A percentile compares a stretch with the other conserved stretches of the same genome.
Evolutionary conservation across 2,329 filamentous ascomycete species (phyloP).

Genomic region (Neofusicoccum ribis): DNA sequence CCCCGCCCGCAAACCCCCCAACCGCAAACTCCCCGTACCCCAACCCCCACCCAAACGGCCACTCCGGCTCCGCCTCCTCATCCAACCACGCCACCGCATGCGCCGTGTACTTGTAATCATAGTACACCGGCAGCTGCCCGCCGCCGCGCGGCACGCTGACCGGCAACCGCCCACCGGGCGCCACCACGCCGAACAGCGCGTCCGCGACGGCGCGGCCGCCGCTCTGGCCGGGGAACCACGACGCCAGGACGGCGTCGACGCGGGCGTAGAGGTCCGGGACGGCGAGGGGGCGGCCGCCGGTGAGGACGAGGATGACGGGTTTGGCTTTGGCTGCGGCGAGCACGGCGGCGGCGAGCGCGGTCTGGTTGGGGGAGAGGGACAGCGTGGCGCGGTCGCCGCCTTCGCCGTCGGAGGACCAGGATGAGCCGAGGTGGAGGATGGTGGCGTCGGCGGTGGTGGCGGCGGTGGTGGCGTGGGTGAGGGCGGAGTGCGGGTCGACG

Average conservation of each 20-base stretch:
- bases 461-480: conserved; percentile 37
- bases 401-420: conserved; percentile 51
- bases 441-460: conserved; percentile 41
- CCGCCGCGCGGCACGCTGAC: conserved; percentile 77
- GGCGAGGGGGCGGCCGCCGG: conserved; percentile 46
- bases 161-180: conserved; percentile 76
- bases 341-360: conserved; percentile 39
- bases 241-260: conserved; percentile 42
- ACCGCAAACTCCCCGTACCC: too few relatives aligned
- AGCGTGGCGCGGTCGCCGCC: conserved; percentile 44
- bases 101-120: conserved; percentile 67
- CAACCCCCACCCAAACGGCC: conserved; percentile 33
- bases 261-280: conserved; percentile 42
- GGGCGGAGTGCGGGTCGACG: conserved; percentile 36
- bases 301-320: conserved; percentile 44
- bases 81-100: too few relatives aligned
- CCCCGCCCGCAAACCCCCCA: too few relatives aligned
- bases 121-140: conserved; percentile 77
- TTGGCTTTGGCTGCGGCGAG: conserved; percentile 37
- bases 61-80: background rate
- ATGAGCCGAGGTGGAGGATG: conserved; percentile 43
- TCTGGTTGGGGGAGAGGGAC: conserved; percentile 40
- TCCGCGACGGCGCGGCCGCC: conserved; percentile 80
- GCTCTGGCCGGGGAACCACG: conserved; percentile 52
- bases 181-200: conserved; percentile 74